Evolutionary conservation across 768 basidiomycete species (phyloP).

Genomic region (Trametes meyenii): DNA sequence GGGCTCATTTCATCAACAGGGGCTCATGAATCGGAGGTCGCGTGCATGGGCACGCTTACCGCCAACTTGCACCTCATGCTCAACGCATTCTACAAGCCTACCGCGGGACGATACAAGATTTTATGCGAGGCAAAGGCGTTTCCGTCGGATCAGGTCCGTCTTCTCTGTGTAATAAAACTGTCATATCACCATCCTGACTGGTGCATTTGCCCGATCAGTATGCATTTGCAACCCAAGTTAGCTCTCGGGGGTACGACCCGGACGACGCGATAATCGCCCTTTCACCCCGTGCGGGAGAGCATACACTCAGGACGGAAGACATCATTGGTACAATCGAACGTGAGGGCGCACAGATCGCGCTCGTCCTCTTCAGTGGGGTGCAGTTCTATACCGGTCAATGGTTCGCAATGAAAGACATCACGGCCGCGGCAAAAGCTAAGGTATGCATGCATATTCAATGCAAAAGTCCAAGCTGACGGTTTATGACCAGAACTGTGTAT

Average conservation of each 20-base stretch:
- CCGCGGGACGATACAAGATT: slow-evolving; percentile 84
- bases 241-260: slow-evolving; percentile 77
- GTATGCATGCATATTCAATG: no score
- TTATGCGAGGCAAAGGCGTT: slow-evolving; percentile 94
- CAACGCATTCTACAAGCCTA: slow-evolving; percentile 92
- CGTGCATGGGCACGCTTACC: slow-evolving; percentile 94
- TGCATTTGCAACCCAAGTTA: slow-evolving; percentile 92
- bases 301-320: slow-evolving; percentile 84
- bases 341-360: slow-evolving; percentile 77
- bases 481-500: slow-evolving; percentile 75
- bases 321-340: slow-evolving; percentile 75
- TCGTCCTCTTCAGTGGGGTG: slow-evolving; percentile 91
- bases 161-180: slow-evolving; percentile 3
- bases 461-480: no score
- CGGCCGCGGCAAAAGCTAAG: slow-evolving; percentile 81
- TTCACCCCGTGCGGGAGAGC: slow-evolving; percentile 81
- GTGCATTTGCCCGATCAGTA: slow-evolving; percentile 56
- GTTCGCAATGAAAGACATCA: slow-evolving; percentile 87
- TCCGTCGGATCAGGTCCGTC: slow-evolving; percentile 89
- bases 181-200: not conserved
- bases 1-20: slow-evolving; percentile 47
- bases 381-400: slow-evolving; percentile 98
- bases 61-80: slow-evolving; percentile 96
- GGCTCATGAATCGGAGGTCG: slow-evolving; percentile 87
- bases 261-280: slow-evolving; percentile 76